Percentiles rank a stretch among this genome's conserved stretches.
Evolutionary conservation across 306 rosid genomes (phyloP).

Genomic region (Prunus salicina): DNA sequence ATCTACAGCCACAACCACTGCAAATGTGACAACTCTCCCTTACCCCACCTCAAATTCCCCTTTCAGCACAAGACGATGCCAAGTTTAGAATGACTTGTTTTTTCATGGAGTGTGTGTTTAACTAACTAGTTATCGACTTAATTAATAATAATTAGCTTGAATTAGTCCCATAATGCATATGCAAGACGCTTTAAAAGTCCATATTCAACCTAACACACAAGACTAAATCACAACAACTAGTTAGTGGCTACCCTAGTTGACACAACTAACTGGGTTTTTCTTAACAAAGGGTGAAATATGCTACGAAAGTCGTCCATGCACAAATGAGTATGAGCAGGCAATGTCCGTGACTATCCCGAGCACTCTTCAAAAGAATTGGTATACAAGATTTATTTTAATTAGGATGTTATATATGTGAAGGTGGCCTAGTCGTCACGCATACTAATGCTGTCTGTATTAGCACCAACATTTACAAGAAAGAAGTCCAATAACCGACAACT

Average conservation of each 20-base stretch:
- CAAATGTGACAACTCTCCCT: neutral
- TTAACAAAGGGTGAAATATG: no score
- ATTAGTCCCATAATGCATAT: neutral
- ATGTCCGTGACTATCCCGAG: no score
- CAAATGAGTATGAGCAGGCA: no score
- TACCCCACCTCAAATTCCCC: no score
- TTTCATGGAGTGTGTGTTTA: neutral
- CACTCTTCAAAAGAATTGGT: no score
- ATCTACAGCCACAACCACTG: neutral
- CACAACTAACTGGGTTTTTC: no score
- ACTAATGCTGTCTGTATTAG: neutral
- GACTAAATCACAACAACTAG: neutral
- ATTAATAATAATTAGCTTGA: neutral
- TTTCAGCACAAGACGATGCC: neutral
- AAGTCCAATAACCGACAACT: neutral
- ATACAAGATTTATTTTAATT: no score
- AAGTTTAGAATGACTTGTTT: neutral
- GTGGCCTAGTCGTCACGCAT: neutral
- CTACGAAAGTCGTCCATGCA: no score
- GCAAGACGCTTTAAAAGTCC: neutral
- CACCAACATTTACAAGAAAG: slow-evolving; percentile 1
- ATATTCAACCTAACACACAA: neutral
- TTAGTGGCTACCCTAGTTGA: neutral
- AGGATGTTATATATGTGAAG: neutral
- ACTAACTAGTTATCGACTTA: neutral